phyloP scores from a whole-genome alignment of 768 basidiomycete genomes.

The Mycena crocata region DNA sequence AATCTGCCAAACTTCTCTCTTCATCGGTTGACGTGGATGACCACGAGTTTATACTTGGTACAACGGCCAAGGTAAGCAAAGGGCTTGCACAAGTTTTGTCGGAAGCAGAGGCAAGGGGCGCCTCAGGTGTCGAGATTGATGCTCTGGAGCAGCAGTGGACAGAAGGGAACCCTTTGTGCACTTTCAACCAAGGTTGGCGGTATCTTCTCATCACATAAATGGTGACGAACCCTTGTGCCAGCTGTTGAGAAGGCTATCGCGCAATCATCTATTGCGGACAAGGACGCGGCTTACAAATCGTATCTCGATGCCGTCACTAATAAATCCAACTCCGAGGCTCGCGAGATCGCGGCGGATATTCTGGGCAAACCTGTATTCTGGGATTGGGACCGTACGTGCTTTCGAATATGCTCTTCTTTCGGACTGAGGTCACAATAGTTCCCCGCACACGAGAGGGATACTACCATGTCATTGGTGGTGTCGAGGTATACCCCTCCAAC shows the following conservation, averaged over 20 bases:
- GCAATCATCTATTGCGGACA: conserved; percentile 60
- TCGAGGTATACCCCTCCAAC: conserved; percentile 58
- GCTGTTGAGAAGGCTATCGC: conserved; percentile 72
- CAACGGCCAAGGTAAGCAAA: conserved; percentile 56
- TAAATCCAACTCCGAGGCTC: conserved; percentile 79
- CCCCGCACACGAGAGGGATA: conserved; percentile 93
- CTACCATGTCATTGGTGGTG: conserved; percentile 86
- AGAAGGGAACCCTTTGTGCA: conserved; percentile 72
- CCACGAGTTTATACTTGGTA: conserved; percentile 82
- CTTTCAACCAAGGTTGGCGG: conserved; percentile 81
- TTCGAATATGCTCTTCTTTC: not conserved
- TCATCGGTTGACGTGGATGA: conserved; percentile 86
- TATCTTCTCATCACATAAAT: too few species aligned
- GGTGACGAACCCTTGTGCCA: conserved; percentile 38
- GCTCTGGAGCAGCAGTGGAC: conserved; percentile 83
- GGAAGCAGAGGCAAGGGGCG: conserved; percentile 73
- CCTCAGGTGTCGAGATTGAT: conserved; percentile 76
- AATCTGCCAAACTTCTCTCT: conserved; percentile 86
- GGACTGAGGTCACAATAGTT: conserved; percentile 53
- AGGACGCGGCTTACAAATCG: conserved; percentile 64
- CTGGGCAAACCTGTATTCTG: conserved; percentile 80
- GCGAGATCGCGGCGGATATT: conserved; percentile 79
- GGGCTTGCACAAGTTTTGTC: conserved; percentile 78
- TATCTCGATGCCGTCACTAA: conserved; percentile 70
- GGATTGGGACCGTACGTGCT: conserved; percentile 85